Base-by-base conservation (phyloP, 306 rosid genomes). In the Malus domestica region DNA sequence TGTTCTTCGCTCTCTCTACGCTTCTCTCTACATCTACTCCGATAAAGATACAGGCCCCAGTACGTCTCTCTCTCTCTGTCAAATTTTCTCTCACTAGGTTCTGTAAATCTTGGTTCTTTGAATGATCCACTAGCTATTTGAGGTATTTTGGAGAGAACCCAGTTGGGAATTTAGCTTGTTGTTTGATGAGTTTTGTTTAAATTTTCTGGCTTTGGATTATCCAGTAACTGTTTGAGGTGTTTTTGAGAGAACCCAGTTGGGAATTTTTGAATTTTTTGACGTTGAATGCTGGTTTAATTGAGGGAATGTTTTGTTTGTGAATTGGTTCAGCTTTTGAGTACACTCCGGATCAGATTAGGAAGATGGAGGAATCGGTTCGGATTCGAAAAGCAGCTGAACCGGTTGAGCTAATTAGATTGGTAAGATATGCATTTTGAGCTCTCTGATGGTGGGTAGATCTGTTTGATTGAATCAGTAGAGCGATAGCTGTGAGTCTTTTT, bases 321-420 rank as follows among this genome's bases (percentile, higher is more conserved):
- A 64, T 45, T 33, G 61, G 80, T 76, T 73, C 85, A 95, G 99
- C 79, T 79, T 88, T 79, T 70, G 77, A 78, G 84, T 92, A 95
- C 86, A 90, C 85, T 52, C 92, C 96, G 35, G 97, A 92, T 85
- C 99, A 95, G 93, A 88, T 95, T 79, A 85, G 68, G 82, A 90
- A 83, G 82, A 95, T 92, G 97, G 99, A 90, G 79, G 97, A 95
- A 73, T 92, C 94, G 9, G 65, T 82, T 40, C 86, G 58, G 86
- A 89, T 92, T 79, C 89, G 97, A 18, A 84, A 85, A 85, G 82
- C 82, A n/a, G 86, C 86, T 46, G 80, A 86, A 77, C 99, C 99
- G 0, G 74, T 83, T 65, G 87, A 92, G 85, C 88, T 95, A 62
- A 61, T 90, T 70, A 89, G 88, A 88, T 80, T 82, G 97, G 99